Base-by-base conservation (phyloP, 108 stramenopile genomes). In the Nitzschia sp. region DNA sequence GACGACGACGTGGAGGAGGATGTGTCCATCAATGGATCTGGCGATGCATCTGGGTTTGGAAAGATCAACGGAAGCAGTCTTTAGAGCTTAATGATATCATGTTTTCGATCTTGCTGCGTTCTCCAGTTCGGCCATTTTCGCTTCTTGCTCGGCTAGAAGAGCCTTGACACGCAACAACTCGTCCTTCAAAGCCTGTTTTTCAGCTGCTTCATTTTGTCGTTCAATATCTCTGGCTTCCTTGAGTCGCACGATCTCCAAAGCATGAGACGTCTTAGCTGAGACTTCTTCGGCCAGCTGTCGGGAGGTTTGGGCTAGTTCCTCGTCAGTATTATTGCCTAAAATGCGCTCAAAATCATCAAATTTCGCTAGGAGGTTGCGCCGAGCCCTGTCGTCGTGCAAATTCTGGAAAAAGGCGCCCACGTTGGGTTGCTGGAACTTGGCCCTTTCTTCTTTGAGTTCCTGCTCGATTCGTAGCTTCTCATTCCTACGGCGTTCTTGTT, bases 201-300 rank as follows among this genome's bases (percentile, higher is more conserved):
- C 81, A 1, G 59, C 67, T 26, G 19, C 26, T 64, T 86, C 80
- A 33, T 62, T 78, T 9, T 55, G 48, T 1, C 64, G 33, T 67
- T 86, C 83, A 8, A 78, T 25, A 46, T 85, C 71, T 45, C 66
- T 46, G 26, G 56, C 69, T 19, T 88, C 77, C 54, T 86, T 83
- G 23, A 93, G 46, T 27, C 89, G 74, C 2, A 55, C 34, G 3
- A 86, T 76, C 67, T 93, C 89, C 11, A 79, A 27, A 42, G 77
- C 74, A 42, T 82, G 76, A 9, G 49, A 24, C 23, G 86, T 89
- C 51, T 79, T 82, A 2, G 77, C 54, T 21, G 77, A 63, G 36
- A 90, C 87, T 67, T 89, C 89, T 32, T 65, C 65, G 2, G 85
- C 80, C 28, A 93, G 85, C 46, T 93, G 88, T 31, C 79, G 73